Evolutionary conservation across 75 land plant species (phyloP).

Genomic region (Ceratopteris richardii): DNA sequence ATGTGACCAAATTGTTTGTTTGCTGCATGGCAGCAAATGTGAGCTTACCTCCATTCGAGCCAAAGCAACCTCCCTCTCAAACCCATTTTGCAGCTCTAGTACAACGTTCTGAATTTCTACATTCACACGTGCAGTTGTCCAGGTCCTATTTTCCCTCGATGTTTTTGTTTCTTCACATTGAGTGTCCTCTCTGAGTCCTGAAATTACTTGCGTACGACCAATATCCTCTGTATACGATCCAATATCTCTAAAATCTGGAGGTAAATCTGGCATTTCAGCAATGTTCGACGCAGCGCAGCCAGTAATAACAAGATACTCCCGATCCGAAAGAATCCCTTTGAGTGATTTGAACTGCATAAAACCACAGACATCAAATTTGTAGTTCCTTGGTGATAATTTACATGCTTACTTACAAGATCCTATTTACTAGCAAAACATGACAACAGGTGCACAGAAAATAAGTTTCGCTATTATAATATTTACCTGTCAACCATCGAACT

Average conservation of each 20-base stretch:
- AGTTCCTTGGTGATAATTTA: too few species aligned
- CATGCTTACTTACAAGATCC: not conserved
- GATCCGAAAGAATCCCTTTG: slow-evolving; percentile 72
- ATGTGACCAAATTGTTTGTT: too few species aligned
- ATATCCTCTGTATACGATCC: too few species aligned
- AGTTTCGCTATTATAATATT: too few species aligned
- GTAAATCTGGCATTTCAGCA: slow-evolving; percentile 63
- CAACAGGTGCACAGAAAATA: too few species aligned
- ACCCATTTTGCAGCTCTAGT: slow-evolving; percentile 66
- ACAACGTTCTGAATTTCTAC: slow-evolving; percentile 67
- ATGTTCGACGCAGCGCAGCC: slow-evolving; percentile 70
- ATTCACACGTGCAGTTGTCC: slow-evolving; percentile 48
- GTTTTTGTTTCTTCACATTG: slow-evolving; percentile 28
- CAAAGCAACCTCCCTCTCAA: slow-evolving; percentile 62
- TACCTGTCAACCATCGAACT: too few species aligned
- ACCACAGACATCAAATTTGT: too few species aligned
- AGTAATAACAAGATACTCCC: slow-evolving; percentile 73
- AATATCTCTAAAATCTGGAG: slow-evolving; percentile 67
- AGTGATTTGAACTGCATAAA: slow-evolving; percentile 58
- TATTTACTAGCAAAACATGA: not conserved
- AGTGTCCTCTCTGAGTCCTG: slow-evolving; percentile 39
- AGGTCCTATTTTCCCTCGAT: slow-evolving; percentile 6
- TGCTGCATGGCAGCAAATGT: too few species aligned
- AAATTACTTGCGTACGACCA: slow-evolving; percentile 1
- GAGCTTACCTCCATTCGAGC: slow-evolving; percentile 85